Conservation (phyloP, 768 basidiomycete genomes). For the Epithele typhae region DNA sequence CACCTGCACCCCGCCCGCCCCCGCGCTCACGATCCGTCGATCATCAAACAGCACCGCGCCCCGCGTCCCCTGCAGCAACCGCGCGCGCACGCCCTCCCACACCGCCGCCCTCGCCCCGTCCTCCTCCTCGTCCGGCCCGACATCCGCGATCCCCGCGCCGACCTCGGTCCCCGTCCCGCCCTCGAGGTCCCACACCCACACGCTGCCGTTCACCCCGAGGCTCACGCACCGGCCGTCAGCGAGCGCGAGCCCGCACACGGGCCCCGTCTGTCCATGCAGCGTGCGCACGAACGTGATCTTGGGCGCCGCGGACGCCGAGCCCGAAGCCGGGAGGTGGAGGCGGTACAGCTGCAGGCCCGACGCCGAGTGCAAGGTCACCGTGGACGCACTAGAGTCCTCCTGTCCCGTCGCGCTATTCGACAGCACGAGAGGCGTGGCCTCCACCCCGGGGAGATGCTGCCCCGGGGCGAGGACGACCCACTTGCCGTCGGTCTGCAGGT, state of each 20-base stretch:
- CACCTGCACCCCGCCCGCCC: slow-evolving; percentile 36
- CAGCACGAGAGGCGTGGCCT: slow-evolving; percentile 14
- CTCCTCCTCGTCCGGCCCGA: background rate
- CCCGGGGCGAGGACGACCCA: slow-evolving; percentile 77
- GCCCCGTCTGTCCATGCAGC: slow-evolving; percentile 64
- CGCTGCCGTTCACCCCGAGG: slow-evolving; percentile 61
- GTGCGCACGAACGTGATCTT: slow-evolving; percentile 70
- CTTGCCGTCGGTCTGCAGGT: slow-evolving; percentile 79
- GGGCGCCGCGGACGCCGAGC: slow-evolving; percentile 46
- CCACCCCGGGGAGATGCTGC: slow-evolving; percentile 18
- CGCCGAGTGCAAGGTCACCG: slow-evolving; percentile 35
- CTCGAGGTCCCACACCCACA: slow-evolving; percentile 89
- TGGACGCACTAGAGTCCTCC: background rate
- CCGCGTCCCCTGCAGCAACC: slow-evolving; percentile 21
- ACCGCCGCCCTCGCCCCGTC: background rate
- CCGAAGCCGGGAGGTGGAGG: slow-evolving; percentile 54
- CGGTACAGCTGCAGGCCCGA: slow-evolving; percentile 72
- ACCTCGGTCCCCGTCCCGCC: slow-evolving; percentile 36
- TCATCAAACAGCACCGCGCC: slow-evolving; percentile 70
- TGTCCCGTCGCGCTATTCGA: background rate
- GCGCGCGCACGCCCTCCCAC: slow-evolving; percentile 38
- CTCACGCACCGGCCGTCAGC: slow-evolving; percentile 84
- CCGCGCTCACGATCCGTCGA: slow-evolving; percentile 56
- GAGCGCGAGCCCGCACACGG: slow-evolving; percentile 62
- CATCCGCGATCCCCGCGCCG: slow-evolving; percentile 2